Percentiles rank a stretch among this genome's conserved stretches.
phyloP scores from a whole-genome alignment of 2,329 filamentous ascomycete species.

The Endoconidiophora polonica region DNA sequence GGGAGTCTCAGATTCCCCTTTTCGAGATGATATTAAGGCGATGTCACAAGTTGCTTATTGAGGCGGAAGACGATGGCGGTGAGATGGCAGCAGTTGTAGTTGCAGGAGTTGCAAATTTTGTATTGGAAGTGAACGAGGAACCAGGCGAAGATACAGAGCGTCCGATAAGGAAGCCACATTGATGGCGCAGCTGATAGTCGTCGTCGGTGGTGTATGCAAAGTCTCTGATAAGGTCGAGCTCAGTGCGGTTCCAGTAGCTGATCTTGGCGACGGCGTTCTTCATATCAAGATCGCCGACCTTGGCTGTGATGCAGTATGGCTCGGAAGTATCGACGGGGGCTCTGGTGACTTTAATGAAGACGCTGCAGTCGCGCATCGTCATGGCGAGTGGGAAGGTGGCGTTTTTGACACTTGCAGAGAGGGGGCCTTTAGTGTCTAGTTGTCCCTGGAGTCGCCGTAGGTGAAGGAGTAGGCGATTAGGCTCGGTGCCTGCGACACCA shows the following conservation, averaged over 20 bases:
- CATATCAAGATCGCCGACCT: constrained; percentile 58
- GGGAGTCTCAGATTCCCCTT: no score
- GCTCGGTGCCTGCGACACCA: constrained; percentile 1
- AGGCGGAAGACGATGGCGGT: no score
- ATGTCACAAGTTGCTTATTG: no score
- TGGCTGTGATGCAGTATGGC: constrained; percentile 12
- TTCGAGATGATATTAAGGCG: no score
- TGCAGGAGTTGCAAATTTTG: no score
- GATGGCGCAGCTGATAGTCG: constrained; percentile 9
- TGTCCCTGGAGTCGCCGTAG: constrained; percentile 24
- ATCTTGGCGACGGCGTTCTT: constrained; percentile 53
- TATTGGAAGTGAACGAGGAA: not conserved
- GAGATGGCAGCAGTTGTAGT: no score
- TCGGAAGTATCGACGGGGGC: constrained; percentile 13
- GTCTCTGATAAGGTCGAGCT: constrained; percentile 43
- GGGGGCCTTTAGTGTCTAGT: constrained; percentile 28
- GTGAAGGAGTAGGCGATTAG: constrained; percentile 22
- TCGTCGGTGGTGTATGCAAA: constrained; percentile 47
- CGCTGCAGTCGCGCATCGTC: constrained; percentile 66
- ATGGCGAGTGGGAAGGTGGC: constrained; percentile 50
- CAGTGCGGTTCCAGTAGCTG: constrained; percentile 49
- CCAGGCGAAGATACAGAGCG: not conserved
- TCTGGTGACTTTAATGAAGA: constrained; percentile 43
- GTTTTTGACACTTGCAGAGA: constrained; percentile 25
- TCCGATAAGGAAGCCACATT: not conserved